phyloP scores from a whole-genome alignment of 2,329 filamentous ascomycete species.

The Trichoderma sp. region DNA sequence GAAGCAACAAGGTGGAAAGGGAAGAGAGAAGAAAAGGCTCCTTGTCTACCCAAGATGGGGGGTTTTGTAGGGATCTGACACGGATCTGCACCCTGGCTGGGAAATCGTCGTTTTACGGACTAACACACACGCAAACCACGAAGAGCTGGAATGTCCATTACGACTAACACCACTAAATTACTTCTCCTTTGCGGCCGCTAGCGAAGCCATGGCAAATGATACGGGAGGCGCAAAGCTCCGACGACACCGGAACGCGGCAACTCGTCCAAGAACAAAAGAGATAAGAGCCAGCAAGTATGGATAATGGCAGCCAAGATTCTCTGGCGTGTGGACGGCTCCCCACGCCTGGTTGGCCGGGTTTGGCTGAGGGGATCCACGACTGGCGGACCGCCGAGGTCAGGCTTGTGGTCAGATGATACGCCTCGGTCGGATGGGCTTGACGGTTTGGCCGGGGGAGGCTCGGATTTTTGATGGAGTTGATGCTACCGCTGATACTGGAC shows the following conservation, averaged over 20 bases:
- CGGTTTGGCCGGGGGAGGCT: neutral
- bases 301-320: neutral
- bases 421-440: neutral
- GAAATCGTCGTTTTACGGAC: neutral
- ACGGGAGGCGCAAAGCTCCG: neutral
- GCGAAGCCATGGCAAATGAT: neutral
- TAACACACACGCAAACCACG: neutral
- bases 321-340: neutral
- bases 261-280: neutral
- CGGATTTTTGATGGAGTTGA: neutral
- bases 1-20: neutral
- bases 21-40: neutral
- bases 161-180: neutral
- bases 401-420: constrained; percentile 17
- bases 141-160: neutral
- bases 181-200: neutral
- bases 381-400: constrained; percentile 19
- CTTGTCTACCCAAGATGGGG: neutral
- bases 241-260: neutral
- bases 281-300: neutral
- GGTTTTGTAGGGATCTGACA: neutral
- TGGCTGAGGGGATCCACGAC: constrained; percentile 2
- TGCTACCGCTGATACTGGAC: neutral
- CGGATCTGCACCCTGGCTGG: constrained; percentile 13
- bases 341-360: constrained; percentile 13